Percentiles rank a stretch among this genome's conserved stretches.
Evolutionary conservation across 1,139 yeast species (phyloP).

Genomic region (Suzukiozyma palmioleophila): DNA sequence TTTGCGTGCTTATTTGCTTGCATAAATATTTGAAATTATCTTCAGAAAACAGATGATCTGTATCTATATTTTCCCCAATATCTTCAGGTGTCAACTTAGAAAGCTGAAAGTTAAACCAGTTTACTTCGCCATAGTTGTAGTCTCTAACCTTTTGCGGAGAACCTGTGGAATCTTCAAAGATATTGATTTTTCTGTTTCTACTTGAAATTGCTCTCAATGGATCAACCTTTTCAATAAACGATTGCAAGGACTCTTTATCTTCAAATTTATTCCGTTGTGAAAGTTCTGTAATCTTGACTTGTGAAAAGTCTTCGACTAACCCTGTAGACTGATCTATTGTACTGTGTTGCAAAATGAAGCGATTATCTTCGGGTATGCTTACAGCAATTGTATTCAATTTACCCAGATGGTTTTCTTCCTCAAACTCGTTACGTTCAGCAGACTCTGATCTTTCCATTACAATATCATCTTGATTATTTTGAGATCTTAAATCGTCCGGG

Average conservation of each 20-base stretch:
- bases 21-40: conserved; percentile 3
- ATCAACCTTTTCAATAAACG: conserved; percentile 38
- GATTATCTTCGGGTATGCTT: background rate
- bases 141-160: conserved; percentile 32
- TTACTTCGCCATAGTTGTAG: conserved; percentile 30
- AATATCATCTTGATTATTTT: background rate
- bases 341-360: background rate
- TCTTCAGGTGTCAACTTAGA: conserved; percentile 19
- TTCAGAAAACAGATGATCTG: background rate
- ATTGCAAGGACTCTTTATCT: conserved; percentile 23
- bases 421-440: too few species aligned
- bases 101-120: conserved; percentile 41
- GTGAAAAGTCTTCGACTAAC: conserved; percentile 35
- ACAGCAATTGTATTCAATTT: too few species aligned
- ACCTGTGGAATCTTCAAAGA: conserved; percentile 34
- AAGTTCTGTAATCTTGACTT: conserved; percentile 28
- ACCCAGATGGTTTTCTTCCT: too few species aligned
- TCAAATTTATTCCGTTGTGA: conserved; percentile 4
- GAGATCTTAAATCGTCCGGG: too few species aligned
- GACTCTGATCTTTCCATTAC: too few species aligned
- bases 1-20: background rate
- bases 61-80: background rate
- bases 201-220: conserved; percentile 35
- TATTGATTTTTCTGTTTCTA: conserved; percentile 31
- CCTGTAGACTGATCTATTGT: conserved; percentile 4